Evolutionary conservation across 495 filamentous ascomycete species (phyloP), one percentile per base, ranked within the genome.

Genomic region (Hypoxylon cercidicola): DNA sequence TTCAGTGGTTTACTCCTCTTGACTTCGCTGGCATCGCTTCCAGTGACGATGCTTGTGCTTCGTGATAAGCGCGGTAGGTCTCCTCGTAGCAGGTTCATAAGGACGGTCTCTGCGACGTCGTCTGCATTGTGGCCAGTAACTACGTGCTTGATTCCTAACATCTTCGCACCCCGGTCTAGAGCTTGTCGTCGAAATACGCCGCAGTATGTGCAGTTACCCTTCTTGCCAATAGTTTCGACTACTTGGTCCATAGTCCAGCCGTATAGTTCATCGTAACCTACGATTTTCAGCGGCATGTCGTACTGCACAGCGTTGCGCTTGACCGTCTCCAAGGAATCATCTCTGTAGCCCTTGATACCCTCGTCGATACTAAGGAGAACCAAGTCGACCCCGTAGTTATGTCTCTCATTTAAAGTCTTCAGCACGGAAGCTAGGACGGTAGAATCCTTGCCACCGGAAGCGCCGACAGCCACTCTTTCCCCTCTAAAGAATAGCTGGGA

Each of bases 181-280:
- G 95, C 95, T 80, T 99, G 95, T 45, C 95, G 85, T 11, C 95
- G 85, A 70, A 99, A 99, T 30, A 99, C 95, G 3, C 95, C 95
- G 71, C 95, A 99, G 74, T 98, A 98, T 28, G 95, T 99, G 81
- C 95, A 99, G 77, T 98, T 99, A 35, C 96, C 96, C 78, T 97
- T 97, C 76, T 97, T 97, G 21, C 96, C 96, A 49, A 98, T 90
- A 56, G 95, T 91, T 69, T 89, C 88, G 2, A 99, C 95, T 11
- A 99, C 95, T 68, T 97, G 90, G 75, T 99, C 95, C 95, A 99
- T 99, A 9, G 93, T 97, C 95, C 95, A 99, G 2, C 96, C 95
- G 74, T 98, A 99, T 4, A 99, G 82, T 74, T 98, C 94, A 35
- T 87, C 88, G 74, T 99, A 99, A 41, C 94, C 91, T 21, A 99